Percentiles rank a stretch among this genome's conserved stretches.
These are phyloP conservation scores for Orychophragmus violaceus DNA, from an alignment of 345 rosid species.

Conservation along the genomic window DNA sequence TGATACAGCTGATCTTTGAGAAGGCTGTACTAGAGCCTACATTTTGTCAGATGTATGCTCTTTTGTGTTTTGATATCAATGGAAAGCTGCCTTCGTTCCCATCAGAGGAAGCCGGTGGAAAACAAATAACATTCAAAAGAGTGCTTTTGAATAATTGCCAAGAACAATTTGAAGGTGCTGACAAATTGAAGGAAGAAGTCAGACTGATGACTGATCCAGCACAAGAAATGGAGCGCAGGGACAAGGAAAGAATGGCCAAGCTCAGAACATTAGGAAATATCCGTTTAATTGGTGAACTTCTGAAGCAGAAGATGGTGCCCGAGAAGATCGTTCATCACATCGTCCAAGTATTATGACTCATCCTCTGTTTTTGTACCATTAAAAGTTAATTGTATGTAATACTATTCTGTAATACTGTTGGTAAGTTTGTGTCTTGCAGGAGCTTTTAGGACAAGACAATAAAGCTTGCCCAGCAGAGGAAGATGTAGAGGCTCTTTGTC, in stretches of 20 bases:
- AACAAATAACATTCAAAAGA: constrained; percentile 82
- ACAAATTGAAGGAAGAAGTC: constrained; percentile 66
- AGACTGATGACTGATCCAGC: constrained; percentile 69
- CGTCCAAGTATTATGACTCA: constrained; percentile 46
- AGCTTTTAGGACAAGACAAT: constrained; percentile 68
- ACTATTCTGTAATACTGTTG: constrained; percentile 5
- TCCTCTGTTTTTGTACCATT: not conserved
- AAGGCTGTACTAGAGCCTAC: constrained; percentile 95
- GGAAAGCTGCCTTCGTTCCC: constrained; percentile 80
- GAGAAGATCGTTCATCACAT: constrained; percentile 93
- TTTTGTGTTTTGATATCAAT: constrained; percentile 73
- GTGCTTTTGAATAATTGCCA: constrained; percentile 84
- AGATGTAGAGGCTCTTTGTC: constrained; percentile 89
- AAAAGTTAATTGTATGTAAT: not conserved
- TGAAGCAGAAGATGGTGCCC: constrained; percentile 93
- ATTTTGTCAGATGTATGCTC: constrained; percentile 92
- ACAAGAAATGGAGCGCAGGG: constrained; percentile 77
- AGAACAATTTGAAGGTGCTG: constrained; percentile 93
- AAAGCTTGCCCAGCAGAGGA: constrained; percentile 73
- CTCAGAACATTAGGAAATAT: constrained; percentile 88
- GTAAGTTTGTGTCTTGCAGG: constrained; percentile 37
- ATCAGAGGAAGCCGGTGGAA: constrained; percentile 77
- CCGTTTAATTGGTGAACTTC: constrained; percentile 88
- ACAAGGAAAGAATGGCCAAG: constrained; percentile 73
- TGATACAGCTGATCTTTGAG: constrained; percentile 78